phyloP scores from a whole-genome alignment of 106 monocot species.

The Hemerocallis citrina region DNA sequence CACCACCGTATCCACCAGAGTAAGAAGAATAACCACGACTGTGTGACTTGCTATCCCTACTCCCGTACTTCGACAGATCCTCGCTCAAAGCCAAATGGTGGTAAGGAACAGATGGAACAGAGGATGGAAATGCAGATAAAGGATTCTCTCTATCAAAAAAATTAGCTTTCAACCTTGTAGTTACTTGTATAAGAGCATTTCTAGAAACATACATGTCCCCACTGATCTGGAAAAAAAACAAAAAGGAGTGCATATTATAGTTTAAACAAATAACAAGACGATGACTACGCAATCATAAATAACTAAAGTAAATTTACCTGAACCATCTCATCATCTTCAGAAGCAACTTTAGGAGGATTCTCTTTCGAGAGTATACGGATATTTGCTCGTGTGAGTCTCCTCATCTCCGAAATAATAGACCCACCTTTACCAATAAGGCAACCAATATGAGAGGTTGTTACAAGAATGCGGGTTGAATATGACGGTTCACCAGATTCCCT shows the following conservation, averaged over 20 bases:
- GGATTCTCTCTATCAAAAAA: conserved; percentile 78
- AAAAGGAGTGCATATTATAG: not conserved
- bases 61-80: conserved; percentile 44
- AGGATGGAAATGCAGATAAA: conserved; percentile 35
- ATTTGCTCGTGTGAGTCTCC: conserved; percentile 71
- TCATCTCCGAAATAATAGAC: conserved; percentile 88
- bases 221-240: conserved; percentile 51
- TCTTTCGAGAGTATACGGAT: conserved; percentile 94
- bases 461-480: conserved; percentile 79
- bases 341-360: conserved; percentile 84
- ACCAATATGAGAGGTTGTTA: conserved; percentile 88
- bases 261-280: too few species aligned
- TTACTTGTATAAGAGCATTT: conserved; percentile 78
- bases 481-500: conserved; percentile 57
- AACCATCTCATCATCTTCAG: conserved; percentile 96
- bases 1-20: conserved; percentile 42
- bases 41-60: conserved; percentile 48
- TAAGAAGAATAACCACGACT: conserved; percentile 63
- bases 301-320: conserved; percentile 83
- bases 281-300: not conserved
- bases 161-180: conserved; percentile 80
- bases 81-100: conserved; percentile 34
- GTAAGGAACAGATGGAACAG: conserved; percentile 52
- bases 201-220: conserved; percentile 78
- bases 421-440: conserved; percentile 97